Conservation (phyloP, 139 green algal species). For the Chlamydomonas incerta region DNA sequence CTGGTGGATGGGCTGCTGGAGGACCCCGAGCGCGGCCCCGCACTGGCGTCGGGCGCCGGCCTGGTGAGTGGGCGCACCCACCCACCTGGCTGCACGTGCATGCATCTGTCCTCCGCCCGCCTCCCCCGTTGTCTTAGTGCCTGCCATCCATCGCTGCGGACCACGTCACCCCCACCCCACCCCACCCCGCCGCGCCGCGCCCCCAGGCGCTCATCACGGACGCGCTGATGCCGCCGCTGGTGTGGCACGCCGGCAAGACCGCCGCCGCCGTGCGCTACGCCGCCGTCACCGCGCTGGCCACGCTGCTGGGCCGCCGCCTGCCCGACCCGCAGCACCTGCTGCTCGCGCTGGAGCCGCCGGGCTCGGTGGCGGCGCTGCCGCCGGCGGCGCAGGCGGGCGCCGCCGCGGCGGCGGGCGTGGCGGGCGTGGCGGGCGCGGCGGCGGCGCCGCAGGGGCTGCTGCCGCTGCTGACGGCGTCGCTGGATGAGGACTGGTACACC, state of each 20-base stretch:
- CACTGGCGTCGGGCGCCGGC: not conserved
- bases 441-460: conserved; percentile 55
- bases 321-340: not conserved
- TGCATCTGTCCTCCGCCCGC: no score
- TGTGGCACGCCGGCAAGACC: conserved; percentile 82
- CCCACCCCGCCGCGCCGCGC: not conserved
- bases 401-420: not conserved
- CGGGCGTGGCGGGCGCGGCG: conserved; percentile 5
- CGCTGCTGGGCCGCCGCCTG: conserved; percentile 58
- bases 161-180: not conserved
- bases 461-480: conserved; percentile 67
- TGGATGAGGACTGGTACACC: conserved; percentile 89
- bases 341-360: conserved; percentile 3
- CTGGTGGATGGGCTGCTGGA: conserved; percentile 79
- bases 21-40: conserved; percentile 26
- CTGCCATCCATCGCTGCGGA: not conserved
- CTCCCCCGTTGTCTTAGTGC: no score
- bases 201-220: conserved; percentile 46
- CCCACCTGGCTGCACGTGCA: no score
- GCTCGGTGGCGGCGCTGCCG: not conserved
- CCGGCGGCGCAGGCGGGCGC: not conserved
- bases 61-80: no score
- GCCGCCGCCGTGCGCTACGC: conserved; percentile 79
- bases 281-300: conserved; percentile 72
- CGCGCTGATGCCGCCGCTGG: conserved; percentile 76